Conservation (phyloP, 352 stramenopile species). For the Pythium dissotocum region DNA sequence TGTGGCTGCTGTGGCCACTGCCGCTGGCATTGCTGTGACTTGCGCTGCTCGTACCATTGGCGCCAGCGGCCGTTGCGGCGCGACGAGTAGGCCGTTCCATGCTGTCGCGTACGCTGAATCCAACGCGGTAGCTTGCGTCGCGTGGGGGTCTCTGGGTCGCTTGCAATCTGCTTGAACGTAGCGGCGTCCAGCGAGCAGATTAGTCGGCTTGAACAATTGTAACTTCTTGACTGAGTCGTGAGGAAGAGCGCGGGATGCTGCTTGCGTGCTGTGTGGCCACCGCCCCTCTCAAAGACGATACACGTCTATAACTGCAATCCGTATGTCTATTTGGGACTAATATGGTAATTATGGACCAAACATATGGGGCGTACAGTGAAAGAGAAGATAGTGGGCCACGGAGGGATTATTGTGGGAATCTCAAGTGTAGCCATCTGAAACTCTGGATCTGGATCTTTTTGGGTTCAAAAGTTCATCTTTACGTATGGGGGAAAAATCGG, state of each 20-base stretch:
- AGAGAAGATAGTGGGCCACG: not conserved
- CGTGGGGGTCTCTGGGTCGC: not conserved
- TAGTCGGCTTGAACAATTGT: not conserved
- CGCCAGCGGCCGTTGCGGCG: not conserved
- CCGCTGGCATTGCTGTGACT: not conserved
- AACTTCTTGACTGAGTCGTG: not conserved
- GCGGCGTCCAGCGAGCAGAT: too few relatives aligned
- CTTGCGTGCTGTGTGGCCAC: constrained; percentile 5
- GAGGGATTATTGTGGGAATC: not conserved
- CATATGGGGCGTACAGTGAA: not conserved
- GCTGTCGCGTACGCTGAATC: not conserved
- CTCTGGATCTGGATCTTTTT: too few relatives aligned
- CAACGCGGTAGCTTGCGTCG: not conserved
- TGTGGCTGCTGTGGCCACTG: not conserved
- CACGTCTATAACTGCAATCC: not conserved
- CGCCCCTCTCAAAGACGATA: not conserved
- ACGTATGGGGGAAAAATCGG: too few relatives aligned
- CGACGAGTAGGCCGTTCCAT: not conserved
- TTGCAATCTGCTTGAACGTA: not conserved
- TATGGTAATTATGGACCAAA: not conserved
- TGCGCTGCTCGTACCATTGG: not conserved
- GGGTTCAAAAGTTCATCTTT: too few relatives aligned
- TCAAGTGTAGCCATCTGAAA: too few relatives aligned
- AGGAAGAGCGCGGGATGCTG: not conserved
- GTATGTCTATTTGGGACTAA: not conserved